Evolutionary conservation across 2,329 filamentous ascomycete genomes (phyloP).

Genomic region (Aspergillaceae sp.): DNA sequence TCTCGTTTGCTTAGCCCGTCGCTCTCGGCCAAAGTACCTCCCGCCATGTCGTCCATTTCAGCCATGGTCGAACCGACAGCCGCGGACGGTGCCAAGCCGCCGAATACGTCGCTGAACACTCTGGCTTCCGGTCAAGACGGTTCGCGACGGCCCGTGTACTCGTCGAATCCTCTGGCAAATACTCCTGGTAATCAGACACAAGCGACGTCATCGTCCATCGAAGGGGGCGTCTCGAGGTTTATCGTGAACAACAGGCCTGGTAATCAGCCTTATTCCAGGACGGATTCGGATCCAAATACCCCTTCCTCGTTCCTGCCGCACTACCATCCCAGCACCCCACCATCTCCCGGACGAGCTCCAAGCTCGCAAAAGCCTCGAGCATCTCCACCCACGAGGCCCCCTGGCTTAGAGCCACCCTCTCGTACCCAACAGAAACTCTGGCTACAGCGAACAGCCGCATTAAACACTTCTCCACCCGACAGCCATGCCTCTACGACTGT

Average conservation of each 20-base stretch:
- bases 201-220: conserved; percentile 40
- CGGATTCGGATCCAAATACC: conserved; percentile 38
- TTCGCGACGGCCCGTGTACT: conserved; percentile 23
- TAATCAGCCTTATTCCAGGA: conserved; percentile 23
- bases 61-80: conserved; percentile 33
- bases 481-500: conserved; percentile 24
- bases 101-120: conserved; percentile 29
- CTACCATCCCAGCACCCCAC: conserved; percentile 39
- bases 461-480: conserved; percentile 38
- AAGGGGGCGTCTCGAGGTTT: conserved; percentile 40
- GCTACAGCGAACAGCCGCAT: conserved; percentile 38
- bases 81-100: conserved; percentile 24
- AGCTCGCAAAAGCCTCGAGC: conserved; percentile 20
- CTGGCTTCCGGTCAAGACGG: conserved; percentile 25
- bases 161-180: conserved; percentile 19
- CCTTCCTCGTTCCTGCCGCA: conserved; percentile 41
- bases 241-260: conserved; percentile 28
- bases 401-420: conserved; percentile 33
- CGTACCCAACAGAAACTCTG: conserved; percentile 42
- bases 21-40: conserved; percentile 37
- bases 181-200: conserved; percentile 24
- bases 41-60: conserved; percentile 43
- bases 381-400: conserved; percentile 27
- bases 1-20: conserved; percentile 30
- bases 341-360: conserved; percentile 28